A percentile compares a stretch with the other conserved stretches of the same genome.
phyloP scores from a whole-genome alignment of 441 rosid species.

The Pelargonium cotyledonis region DNA sequence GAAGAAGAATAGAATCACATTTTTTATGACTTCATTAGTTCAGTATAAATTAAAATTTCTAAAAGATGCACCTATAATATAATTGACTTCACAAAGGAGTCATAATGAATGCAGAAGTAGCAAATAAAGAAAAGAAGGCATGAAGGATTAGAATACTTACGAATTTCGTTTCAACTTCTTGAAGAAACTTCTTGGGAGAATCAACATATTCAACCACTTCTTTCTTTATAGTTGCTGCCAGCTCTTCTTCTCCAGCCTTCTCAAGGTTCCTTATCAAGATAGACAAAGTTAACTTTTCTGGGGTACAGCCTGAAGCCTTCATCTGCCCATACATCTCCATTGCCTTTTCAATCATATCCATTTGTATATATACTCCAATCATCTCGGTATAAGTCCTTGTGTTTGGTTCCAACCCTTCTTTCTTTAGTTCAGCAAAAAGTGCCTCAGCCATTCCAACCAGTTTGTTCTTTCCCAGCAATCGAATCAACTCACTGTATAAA shows the following conservation, averaged over 20 bases:
- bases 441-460: slow-evolving; percentile 39
- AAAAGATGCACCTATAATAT: too few species aligned
- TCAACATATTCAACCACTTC: slow-evolving; percentile 43
- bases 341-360: slow-evolving; percentile 46
- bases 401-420: slow-evolving; percentile 42
- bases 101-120: too few species aligned
- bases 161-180: slow-evolving; percentile 33
- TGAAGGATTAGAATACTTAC: slow-evolving; percentile 24
- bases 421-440: slow-evolving; percentile 31
- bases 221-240: slow-evolving; percentile 33
- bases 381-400: slow-evolving; percentile 50
- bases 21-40: too few species aligned
- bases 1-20: too few species aligned
- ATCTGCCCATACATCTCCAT: slow-evolving; percentile 39
- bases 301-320: slow-evolving; percentile 43
- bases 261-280: slow-evolving; percentile 52
- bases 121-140: too few species aligned
- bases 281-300: slow-evolving; percentile 43
- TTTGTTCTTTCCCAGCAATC: slow-evolving; percentile 41
- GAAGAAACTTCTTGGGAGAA: slow-evolving; percentile 43
- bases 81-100: too few species aligned
- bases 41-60: too few species aligned
- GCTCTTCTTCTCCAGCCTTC: slow-evolving; percentile 40
- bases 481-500: slow-evolving; percentile 38
- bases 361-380: slow-evolving; percentile 48